These are phyloP conservation scores for Cadophora sp. DNA, from an alignment of 2,329 filamentous ascomycete genomes.

Conservation along the genomic window DNA sequence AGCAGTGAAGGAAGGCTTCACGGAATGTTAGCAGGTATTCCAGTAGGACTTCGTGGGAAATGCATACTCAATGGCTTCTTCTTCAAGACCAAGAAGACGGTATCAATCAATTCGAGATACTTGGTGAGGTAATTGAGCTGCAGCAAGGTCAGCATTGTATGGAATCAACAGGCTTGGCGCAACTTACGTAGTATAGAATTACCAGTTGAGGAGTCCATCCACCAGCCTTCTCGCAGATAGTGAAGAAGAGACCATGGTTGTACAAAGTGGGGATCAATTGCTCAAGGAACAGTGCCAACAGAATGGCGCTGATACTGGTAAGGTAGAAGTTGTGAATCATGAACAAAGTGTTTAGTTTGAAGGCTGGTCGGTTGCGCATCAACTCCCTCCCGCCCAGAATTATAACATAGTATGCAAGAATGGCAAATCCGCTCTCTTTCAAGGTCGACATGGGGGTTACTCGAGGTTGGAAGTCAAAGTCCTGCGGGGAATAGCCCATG, in stretches of 20 bases:
- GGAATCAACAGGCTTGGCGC: slow-evolving; percentile 9
- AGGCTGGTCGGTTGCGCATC: slow-evolving; percentile 85
- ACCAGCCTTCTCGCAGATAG: slow-evolving; percentile 82
- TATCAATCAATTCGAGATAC: slow-evolving; percentile 94
- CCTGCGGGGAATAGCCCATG: slow-evolving; percentile 81
- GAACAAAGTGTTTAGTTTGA: slow-evolving; percentile 89
- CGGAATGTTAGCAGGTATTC: slow-evolving; percentile 43
- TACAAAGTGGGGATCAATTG: slow-evolving; percentile 85
- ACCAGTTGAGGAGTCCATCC: slow-evolving; percentile 95
- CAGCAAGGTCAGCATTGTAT: slow-evolving; percentile 46
- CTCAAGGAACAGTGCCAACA: slow-evolving; percentile 88
- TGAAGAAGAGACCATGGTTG: slow-evolving; percentile 83
- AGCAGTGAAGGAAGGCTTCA: slow-evolving; percentile 93
- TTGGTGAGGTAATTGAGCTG: slow-evolving; percentile 98
- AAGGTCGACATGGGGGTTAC: slow-evolving; percentile 90
- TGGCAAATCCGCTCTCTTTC: slow-evolving; percentile 79
- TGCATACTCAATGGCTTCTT: slow-evolving; percentile 91
- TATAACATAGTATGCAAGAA: slow-evolving; percentile 88
- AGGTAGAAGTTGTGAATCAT: slow-evolving; percentile 97
- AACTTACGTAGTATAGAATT: slow-evolving; percentile 92
- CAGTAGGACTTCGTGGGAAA: not conserved
- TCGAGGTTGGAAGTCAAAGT: slow-evolving; percentile 84
- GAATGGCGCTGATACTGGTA: slow-evolving; percentile 80
- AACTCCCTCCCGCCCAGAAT: slow-evolving; percentile 92
- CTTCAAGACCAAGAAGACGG: slow-evolving; percentile 96